Base-by-base conservation (phyloP, 2,329 filamentous ascomycete genomes). In the Botrytis fragariae region DNA sequence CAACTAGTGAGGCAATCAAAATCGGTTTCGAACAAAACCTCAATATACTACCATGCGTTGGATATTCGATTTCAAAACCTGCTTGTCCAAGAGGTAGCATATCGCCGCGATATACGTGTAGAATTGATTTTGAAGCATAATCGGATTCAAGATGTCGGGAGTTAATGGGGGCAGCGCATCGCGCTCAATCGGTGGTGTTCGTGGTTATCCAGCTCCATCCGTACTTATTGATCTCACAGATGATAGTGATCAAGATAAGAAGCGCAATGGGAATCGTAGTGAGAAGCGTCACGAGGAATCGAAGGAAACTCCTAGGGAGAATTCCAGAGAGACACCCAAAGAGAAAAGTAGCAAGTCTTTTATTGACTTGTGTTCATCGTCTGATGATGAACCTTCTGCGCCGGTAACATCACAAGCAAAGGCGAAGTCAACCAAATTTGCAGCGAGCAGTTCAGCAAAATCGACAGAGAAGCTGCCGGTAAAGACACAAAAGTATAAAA, bases 301-400 rank as follows among this genome's bases (percentile, higher is more conserved):
- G 5, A 57, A 32, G 18, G 20, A 44, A 20, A 57, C 1, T 9
- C 22, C 12, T 10, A 25, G 1, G 29, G 3, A 25, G 5, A 9
- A n/a, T 29, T 7, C 51, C 14, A 57, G n/a, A 57, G n/a, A 32
- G 14, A 32, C 32, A 65, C 3, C n/a, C 35, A 68, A 57, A 18
- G n/a, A 68, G 65, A 68, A 68, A 57, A 8, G 8, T 9, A 22
- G 32, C 29, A 39, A 8, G 35, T 6, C 25, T 7, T 9, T 57
- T 35, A 68, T 68, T 54, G 65, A 68, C 54, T 42, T 68, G 35
- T 57, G 45, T 22, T 32, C 54, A 10, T 32, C 37, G 39, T 68
- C 65, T 25, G 65, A 68, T 32, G 65, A 68, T 16, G 65, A 68
- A 42, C 35, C 48, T 42, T 39, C 48, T 57, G 35, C 6, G 48